Evolutionary conservation across 2,329 filamentous ascomycete genomes (phyloP).

Genomic region (Ophidiomyces ophidiicola): DNA sequence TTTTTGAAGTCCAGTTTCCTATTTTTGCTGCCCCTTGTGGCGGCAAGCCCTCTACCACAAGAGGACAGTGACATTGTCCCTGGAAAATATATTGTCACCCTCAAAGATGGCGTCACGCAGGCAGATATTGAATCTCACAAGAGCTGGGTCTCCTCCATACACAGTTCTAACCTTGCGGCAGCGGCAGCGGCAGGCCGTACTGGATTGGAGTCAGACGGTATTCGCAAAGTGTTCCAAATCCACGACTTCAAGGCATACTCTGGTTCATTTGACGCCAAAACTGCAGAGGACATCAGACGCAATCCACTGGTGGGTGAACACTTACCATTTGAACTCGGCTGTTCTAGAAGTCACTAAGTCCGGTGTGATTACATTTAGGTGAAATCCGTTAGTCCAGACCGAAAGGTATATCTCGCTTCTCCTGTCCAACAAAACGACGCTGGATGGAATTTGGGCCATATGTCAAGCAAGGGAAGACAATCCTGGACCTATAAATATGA

Average conservation of each 20-base stretch:
- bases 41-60: background rate
- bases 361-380: too few relatives aligned
- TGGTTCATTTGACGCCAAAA: conserved; percentile 9
- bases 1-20: conserved; percentile 1
- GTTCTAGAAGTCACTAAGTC: too few relatives aligned
- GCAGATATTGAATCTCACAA: conserved; percentile 6
- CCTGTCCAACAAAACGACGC: conserved; percentile 4
- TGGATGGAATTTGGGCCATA: conserved; percentile 7
- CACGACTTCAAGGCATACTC: conserved; percentile 10
- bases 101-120: conserved; percentile 10
- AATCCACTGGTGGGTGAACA: conserved; percentile 10
- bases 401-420: conserved; percentile 6
- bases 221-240: conserved; percentile 10
- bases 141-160: conserved; percentile 8
- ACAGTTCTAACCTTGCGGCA: conserved; percentile 8
- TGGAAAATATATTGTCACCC: conserved; percentile 11
- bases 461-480: conserved; percentile 10
- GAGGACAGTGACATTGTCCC: conserved; percentile 8
- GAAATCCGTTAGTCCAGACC: conserved; percentile 8
- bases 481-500: conserved; percentile 8
- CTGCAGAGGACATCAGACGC: conserved; percentile 8
- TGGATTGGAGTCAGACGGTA: conserved; percentile 8
- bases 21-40: conserved; percentile 6
- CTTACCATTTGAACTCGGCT: too few relatives aligned
- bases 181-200: background rate